A percentile compares a stretch with the other conserved stretches of the same genome.
Conservation (phyloP, 768 basidiomycete genomes). For the Lepiota brunneoincarnata region DNA sequence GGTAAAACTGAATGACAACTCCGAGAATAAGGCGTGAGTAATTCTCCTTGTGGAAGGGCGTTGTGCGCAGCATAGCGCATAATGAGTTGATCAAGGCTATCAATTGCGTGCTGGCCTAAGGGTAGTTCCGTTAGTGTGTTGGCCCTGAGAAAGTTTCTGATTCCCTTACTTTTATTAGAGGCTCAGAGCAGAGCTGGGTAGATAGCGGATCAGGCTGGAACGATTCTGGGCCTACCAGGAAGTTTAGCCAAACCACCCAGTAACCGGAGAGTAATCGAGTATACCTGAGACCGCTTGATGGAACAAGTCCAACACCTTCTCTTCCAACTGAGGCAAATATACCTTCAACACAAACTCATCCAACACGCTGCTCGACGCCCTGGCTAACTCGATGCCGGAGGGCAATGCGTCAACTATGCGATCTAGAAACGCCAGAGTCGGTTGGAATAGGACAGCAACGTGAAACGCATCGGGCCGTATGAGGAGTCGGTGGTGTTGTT, state of each 20-base stretch:
- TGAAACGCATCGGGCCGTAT: constrained; percentile 93
- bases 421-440: constrained; percentile 82
- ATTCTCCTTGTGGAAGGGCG: constrained; percentile 93
- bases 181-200: constrained; percentile 59
- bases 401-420: constrained; percentile 72
- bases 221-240: constrained; percentile 67
- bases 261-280: constrained; percentile 5
- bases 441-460: constrained; percentile 91
- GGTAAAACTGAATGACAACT: constrained; percentile 95
- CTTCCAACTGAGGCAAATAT: constrained; percentile 93
- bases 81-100: constrained; percentile 90
- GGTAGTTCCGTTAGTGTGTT: not conserved
- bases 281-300: constrained; percentile 80
- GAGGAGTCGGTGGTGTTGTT: constrained; percentile 81
- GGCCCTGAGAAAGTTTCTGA: too few species aligned
- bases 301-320: constrained; percentile 86
- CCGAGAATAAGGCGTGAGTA: constrained; percentile 92
- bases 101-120: constrained; percentile 76
- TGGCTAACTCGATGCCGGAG: constrained; percentile 61
- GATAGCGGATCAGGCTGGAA: constrained; percentile 82
- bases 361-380: constrained; percentile 68
- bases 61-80: constrained; percentile 85
- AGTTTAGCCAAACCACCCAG: not conserved
- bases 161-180: constrained; percentile 70
- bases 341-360: constrained; percentile 93